Evolutionary conservation across 2,329 filamentous ascomycete species (phyloP).

Genomic region (Arachnopeziza araneosa): DNA sequence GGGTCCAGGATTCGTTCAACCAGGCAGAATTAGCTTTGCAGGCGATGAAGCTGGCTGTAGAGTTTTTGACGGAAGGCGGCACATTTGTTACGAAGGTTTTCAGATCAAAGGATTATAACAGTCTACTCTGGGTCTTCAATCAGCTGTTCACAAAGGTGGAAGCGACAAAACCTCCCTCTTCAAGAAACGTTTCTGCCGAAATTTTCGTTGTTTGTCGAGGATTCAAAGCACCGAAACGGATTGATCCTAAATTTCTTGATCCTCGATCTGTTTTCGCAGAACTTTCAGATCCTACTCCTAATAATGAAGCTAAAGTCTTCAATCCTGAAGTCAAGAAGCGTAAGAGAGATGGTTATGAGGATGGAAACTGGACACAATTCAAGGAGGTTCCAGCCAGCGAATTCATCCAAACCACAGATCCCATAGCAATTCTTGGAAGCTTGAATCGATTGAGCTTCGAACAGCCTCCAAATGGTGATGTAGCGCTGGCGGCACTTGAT

Average conservation of each 20-base stretch:
- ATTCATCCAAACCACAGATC: slow-evolving; percentile 89
- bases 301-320: slow-evolving; percentile 97
- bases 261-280: slow-evolving; percentile 88
- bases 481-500: slow-evolving; percentile 79
- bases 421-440: slow-evolving; percentile 83
- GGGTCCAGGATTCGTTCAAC: slow-evolving; percentile 97
- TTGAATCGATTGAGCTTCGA: slow-evolving; percentile 81
- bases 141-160: slow-evolving; percentile 94
- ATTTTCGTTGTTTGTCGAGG: slow-evolving; percentile 97
- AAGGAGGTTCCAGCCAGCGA: slow-evolving; percentile 85
- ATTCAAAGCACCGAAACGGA: slow-evolving; percentile 88
- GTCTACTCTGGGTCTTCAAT: slow-evolving; percentile 94
- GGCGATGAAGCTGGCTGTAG: slow-evolving; percentile 86
- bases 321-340: slow-evolving; percentile 97
- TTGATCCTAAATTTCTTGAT: slow-evolving; percentile 91
- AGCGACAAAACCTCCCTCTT: slow-evolving; percentile 94
- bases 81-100: slow-evolving; percentile 98
- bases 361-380: slow-evolving; percentile 88
- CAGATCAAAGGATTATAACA: slow-evolving; percentile 94
- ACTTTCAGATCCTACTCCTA: slow-evolving; percentile 75
- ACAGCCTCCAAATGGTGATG: slow-evolving; percentile 73
- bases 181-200: slow-evolving; percentile 92
- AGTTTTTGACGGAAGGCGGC: slow-evolving; percentile 84
- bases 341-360: slow-evolving; percentile 95
- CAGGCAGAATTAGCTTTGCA: slow-evolving; percentile 91